These are phyloP conservation scores for Anisodus tanguticus DNA, from an alignment of 257 asterid species.

Conservation along the genomic window DNA sequence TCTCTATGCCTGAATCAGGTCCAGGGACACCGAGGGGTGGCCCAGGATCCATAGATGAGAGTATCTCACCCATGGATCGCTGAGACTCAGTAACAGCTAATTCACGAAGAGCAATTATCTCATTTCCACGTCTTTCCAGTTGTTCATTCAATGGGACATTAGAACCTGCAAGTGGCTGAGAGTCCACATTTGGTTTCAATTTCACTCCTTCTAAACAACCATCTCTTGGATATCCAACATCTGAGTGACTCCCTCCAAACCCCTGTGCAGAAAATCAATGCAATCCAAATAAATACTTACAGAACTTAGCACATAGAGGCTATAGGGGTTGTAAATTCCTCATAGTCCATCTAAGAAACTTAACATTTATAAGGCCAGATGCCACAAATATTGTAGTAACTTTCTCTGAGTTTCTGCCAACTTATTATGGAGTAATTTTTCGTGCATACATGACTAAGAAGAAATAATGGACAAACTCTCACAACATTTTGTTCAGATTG, in stretches of 20 bases:
- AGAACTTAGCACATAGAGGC: not conserved
- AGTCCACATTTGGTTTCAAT: conserved; percentile 47
- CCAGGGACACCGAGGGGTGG: conserved; percentile 62
- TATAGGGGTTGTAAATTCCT: not conserved
- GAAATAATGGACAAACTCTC: not conserved
- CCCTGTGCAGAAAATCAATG: conserved; percentile 57
- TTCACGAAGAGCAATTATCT: conserved; percentile 51
- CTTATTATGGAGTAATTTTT: not conserved
- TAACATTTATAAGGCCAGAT: not conserved
- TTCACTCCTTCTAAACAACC: conserved; percentile 47
- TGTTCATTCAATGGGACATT: conserved; percentile 56
- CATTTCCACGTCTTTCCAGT: conserved; percentile 48
- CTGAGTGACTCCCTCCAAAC: conserved; percentile 67
- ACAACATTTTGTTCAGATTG: not conserved
- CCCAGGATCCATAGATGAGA: conserved; percentile 81
- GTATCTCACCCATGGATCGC: conserved; percentile 74
- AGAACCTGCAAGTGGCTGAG: conserved; percentile 52
- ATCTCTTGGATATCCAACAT: conserved; percentile 58
- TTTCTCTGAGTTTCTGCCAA: not conserved
- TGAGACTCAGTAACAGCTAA: conserved; percentile 62
- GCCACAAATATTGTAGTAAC: not conserved
- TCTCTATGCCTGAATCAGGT: conserved; percentile 59
- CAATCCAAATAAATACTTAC: conserved; percentile 1
- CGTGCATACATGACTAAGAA: not conserved
- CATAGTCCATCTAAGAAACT: conserved; percentile 10